Percentiles rank a stretch among this genome's conserved stretches.
These are phyloP conservation scores for Neonectria sp. DNA, from an alignment of 2,329 filamentous ascomycete genomes.

Conservation along the genomic window DNA sequence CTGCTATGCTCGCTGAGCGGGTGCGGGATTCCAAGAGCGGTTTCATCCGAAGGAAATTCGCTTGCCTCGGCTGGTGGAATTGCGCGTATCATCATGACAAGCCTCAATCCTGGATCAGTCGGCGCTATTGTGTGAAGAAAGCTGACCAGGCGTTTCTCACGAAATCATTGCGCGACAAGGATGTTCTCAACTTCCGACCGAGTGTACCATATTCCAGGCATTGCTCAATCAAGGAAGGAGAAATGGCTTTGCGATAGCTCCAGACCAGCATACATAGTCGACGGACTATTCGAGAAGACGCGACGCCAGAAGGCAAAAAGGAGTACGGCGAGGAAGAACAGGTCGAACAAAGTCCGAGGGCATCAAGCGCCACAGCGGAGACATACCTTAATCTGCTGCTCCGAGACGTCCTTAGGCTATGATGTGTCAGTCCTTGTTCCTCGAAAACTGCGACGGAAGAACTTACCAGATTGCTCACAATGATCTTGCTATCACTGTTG, in stretches of 20 bases:
- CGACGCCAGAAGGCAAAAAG: slow-evolving; percentile 52
- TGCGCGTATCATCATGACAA: slow-evolving; percentile 37
- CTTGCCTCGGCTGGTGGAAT: slow-evolving; percentile 39
- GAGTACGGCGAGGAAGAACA: slow-evolving; percentile 58
- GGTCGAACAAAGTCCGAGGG: slow-evolving; percentile 81
- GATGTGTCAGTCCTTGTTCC: slow-evolving; percentile 61
- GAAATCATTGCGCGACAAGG: slow-evolving; percentile 64
- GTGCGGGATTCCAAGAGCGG: slow-evolving; percentile 39
- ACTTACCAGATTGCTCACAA: slow-evolving; percentile 97
- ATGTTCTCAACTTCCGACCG: slow-evolving; percentile 72
- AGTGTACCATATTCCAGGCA: slow-evolving; percentile 50
- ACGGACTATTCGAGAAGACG: slow-evolving; percentile 40
- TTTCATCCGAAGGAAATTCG: slow-evolving; percentile 48
- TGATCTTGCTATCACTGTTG: slow-evolving; percentile 91
- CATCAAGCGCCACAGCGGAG: slow-evolving; percentile 82
- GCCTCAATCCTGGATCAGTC: slow-evolving; percentile 45
- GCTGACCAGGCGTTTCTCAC: slow-evolving; percentile 69
- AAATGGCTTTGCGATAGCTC: slow-evolving; percentile 47
- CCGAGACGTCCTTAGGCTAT: slow-evolving; percentile 95
- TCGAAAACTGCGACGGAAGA: neutral
- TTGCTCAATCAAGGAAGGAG: slow-evolving; percentile 51
- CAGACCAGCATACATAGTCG: slow-evolving; percentile 37
- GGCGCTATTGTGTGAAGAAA: slow-evolving; percentile 49
- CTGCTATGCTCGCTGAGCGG: slow-evolving; percentile 66
- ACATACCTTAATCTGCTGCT: slow-evolving; percentile 99